A percentile compares a stretch with the other conserved stretches of the same genome.
These are phyloP conservation scores for Dimocarpus longan DNA, from an alignment of 345 rosid species.

Conservation along the genomic window DNA sequence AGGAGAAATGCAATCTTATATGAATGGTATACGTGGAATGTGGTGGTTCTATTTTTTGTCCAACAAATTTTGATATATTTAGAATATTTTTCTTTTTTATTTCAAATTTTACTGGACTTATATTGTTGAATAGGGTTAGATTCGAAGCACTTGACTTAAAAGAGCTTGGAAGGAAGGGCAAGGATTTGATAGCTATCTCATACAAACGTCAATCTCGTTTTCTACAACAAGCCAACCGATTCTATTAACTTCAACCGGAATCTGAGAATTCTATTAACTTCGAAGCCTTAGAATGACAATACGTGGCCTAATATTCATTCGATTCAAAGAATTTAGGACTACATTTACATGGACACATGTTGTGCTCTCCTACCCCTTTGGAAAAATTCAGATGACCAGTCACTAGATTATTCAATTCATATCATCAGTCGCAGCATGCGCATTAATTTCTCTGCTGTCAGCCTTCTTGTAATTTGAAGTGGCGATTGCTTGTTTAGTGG, in stretches of 20 bases:
- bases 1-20: neutral
- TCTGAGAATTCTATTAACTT: neutral
- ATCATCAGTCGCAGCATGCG: too few species aligned
- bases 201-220: slow-evolving; percentile 4
- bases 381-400: neutral
- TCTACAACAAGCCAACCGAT: neutral
- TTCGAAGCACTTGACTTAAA: neutral
- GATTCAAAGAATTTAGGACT: too few species aligned
- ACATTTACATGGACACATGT: neutral
- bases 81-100: too few species aligned
- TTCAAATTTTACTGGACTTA: neutral
- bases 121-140: neutral
- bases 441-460: too few species aligned
- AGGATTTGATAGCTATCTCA: too few species aligned
- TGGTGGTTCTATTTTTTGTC: neutral
- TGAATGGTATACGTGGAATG: neutral
- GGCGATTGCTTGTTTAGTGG: too few species aligned
- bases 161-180: neutral
- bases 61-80: neutral
- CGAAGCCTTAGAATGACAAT: too few species aligned
- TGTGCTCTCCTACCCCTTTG: neutral
- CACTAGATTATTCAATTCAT: too few species aligned
- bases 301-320: too few species aligned
- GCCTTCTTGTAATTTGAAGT: too few species aligned
- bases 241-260: neutral